A percentile compares a stretch with the other conserved stretches of the same genome.
Evolutionary conservation across 2,329 filamentous ascomycete species (phyloP).

Genomic region (Ceratocystis diversiconidia): DNA sequence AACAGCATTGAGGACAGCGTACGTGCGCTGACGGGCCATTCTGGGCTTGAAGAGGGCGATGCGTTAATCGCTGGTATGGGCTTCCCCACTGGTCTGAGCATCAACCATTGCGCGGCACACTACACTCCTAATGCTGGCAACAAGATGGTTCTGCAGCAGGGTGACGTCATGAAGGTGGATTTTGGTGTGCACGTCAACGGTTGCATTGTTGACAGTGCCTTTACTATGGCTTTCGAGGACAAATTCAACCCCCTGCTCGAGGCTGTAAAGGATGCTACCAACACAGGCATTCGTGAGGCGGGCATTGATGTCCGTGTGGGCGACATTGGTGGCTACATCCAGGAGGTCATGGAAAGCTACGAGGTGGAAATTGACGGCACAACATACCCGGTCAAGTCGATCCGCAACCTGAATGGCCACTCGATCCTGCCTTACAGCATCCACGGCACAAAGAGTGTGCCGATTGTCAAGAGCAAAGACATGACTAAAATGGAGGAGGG

Average conservation of each 20-base stretch:
- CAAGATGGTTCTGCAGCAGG: conserved; percentile 56
- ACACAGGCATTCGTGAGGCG: conserved; percentile 71
- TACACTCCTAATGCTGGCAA: conserved; percentile 69
- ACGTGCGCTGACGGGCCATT: conserved; percentile 55
- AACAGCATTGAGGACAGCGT: conserved; percentile 70
- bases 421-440: conserved; percentile 64
- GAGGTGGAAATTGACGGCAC: conserved; percentile 56
- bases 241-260: conserved; percentile 60
- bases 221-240: conserved; percentile 62
- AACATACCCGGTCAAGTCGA: conserved; percentile 54
- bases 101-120: conserved; percentile 67
- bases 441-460: conserved; percentile 66
- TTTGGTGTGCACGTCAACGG: conserved; percentile 72
- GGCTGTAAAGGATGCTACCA: conserved; percentile 62
- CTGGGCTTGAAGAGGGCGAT: conserved; percentile 58
- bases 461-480: conserved; percentile 62
- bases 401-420: conserved; percentile 61
- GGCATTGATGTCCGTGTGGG: conserved; percentile 67
- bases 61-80: conserved; percentile 61
- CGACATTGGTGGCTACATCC: conserved; percentile 56
- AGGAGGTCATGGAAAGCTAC: conserved; percentile 66
- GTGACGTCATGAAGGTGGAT: conserved; percentile 72
- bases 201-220: conserved; percentile 67
- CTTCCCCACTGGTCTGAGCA: conserved; percentile 63
- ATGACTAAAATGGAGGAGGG: conserved; percentile 78